phyloP scores from a whole-genome alignment of 345 rosid genomes.

The Sonneratia alba region DNA sequence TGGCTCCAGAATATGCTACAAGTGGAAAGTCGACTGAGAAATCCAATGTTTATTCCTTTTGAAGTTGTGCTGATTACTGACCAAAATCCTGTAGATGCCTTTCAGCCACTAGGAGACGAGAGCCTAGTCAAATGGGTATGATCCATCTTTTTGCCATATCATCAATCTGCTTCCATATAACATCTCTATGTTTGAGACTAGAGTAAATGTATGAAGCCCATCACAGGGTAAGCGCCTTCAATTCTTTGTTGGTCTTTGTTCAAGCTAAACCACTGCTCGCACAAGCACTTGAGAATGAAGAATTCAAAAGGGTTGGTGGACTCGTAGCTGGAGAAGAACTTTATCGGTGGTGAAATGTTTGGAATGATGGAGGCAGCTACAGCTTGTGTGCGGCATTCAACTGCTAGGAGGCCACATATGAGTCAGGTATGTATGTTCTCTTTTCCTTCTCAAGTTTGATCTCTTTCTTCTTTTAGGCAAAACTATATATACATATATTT shows the following conservation, averaged over 20 bases:
- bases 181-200: background rate
- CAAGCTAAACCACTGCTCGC: constrained; percentile 83
- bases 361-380: constrained; percentile 97
- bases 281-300: constrained; percentile 69
- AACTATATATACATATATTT: background rate
- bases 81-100: constrained; percentile 86
- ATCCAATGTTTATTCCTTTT: constrained; percentile 89
- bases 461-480: background rate
- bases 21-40: constrained; percentile 94
- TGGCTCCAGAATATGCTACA: constrained; percentile 98
- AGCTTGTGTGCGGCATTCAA: constrained; percentile 92
- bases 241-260: background rate
- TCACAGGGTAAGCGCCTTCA: no score
- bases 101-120: constrained; percentile 91
- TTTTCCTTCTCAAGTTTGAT: background rate
- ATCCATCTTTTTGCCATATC: background rate
- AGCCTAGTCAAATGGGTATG: constrained; percentile 97
- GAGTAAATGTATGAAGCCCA: background rate
- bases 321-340: constrained; percentile 53
- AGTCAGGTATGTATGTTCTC: constrained; percentile 51
- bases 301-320: constrained; percentile 61
- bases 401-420: constrained; percentile 79
- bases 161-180: background rate
- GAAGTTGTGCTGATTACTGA: constrained; percentile 96
- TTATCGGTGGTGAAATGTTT: constrained; percentile 60